A percentile compares a stretch with the other conserved stretches of the same genome.
Conservation (phyloP, 1,139 yeast genomes). For the Saccharomyces hybrid region DNA sequence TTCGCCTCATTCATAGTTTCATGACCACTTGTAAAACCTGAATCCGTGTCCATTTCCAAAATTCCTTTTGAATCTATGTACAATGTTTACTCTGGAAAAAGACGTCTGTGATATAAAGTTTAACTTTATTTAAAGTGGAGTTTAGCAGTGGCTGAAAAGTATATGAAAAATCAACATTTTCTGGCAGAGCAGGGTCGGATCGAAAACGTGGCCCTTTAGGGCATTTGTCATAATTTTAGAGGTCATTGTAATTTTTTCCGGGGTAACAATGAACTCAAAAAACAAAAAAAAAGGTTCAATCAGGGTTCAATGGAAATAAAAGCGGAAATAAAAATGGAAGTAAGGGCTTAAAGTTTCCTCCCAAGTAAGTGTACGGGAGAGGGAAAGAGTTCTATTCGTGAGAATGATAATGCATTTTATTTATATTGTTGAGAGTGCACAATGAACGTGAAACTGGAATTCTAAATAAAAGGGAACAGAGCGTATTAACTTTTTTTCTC, state of each 20-base stretch:
- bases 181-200: not conserved
- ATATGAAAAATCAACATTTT: not conserved
- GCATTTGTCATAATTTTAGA: not conserved
- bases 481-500: not conserved
- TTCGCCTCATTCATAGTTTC: not conserved
- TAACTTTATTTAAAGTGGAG: not conserved
- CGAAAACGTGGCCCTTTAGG: not conserved
- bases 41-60: not conserved
- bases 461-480: not conserved
- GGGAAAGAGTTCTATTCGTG: not conserved
- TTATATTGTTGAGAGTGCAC: not conserved
- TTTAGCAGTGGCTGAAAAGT: not conserved
- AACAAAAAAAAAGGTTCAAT: not conserved
- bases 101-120: not conserved
- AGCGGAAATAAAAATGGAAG: not conserved
- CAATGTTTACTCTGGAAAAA: not conserved
- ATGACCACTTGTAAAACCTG: not conserved
- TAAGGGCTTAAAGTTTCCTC: not conserved
- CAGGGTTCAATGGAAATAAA: not conserved
- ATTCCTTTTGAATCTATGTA: not conserved
- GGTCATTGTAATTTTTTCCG: not conserved
- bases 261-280: no score
- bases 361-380: not conserved
- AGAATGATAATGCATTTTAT: not conserved
- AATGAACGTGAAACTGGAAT: not conserved